Evolutionary conservation across 176 grass and related monocot genomes (phyloP), one percentile per base, ranked within the genome.

Genomic region (Urochloa ruziziensis): DNA sequence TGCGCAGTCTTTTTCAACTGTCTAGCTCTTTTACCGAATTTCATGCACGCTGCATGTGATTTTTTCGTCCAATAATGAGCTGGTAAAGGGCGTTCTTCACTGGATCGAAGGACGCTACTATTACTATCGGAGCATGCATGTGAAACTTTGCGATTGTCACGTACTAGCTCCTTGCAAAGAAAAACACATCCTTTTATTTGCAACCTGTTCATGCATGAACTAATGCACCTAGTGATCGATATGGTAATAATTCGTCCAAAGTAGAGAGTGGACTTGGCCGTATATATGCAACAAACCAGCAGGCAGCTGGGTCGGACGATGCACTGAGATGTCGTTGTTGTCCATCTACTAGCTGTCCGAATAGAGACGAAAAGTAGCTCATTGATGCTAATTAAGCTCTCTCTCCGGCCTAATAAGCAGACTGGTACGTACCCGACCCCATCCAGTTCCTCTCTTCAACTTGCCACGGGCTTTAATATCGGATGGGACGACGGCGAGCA

Each of bases 401-500:
- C 42, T 44, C 8, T n/a, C n/a, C n/a, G n/a, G n/a, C n/a, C 42
- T 44, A 46, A 13, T 34, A 54, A 34, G 10, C 30, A 52, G 12
- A 52, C 35, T 73, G 17, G 72, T 23, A 32, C 47, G 44, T 34
- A 23, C 39, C 27, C 27, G 58, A 15, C 12, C 13, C 6, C 43
- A 83, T 78, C 65, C 29, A 30, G 51, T 83, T 62, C 19, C 42
- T 25, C 35, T 44, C 66, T 30, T 58, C 82, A 81, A 52, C 79
- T 70, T 88, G 86, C 37, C 53, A 81, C 8, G 40, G 78, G 28
- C 71, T 77, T 89, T 62, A 14, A 89, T 70, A 58, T 30, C 17
- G 36, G 52, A 84, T 68, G 46, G 77, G 61, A 75, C 62, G 34
- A 5, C 19, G 15, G 25, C 3, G 19, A 23, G 25, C 7, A 75